phyloP scores from a whole-genome alignment of 2,329 filamentous ascomycete species.

The Cyphellophora attinorum region DNA sequence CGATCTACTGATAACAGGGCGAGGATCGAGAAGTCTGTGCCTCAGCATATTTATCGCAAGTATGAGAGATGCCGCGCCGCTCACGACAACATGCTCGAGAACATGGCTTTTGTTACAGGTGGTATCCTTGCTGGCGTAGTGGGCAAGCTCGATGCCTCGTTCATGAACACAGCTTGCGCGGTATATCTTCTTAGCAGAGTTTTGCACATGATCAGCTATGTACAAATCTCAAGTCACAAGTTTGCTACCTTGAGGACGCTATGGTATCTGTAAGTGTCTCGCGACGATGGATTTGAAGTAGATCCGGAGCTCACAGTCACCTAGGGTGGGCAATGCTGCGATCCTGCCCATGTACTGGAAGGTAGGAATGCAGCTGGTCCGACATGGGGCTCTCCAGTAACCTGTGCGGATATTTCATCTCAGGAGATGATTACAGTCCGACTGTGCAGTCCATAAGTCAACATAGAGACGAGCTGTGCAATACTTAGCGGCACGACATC shows the following conservation, averaged over 20 bases:
- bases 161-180: background rate
- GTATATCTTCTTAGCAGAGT: background rate
- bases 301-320: too few relatives aligned
- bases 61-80: slow-evolving; percentile 2
- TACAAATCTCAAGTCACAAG: background rate
- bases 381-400: background rate
- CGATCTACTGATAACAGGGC: background rate
- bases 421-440: too few relatives aligned
- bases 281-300: too few relatives aligned
- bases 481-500: too few relatives aligned
- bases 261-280: background rate
- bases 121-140: background rate
- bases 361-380: background rate
- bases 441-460: too few relatives aligned
- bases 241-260: background rate
- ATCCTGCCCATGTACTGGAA: background rate
- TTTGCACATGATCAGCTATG: background rate
- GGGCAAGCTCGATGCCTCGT: background rate
- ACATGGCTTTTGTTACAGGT: slow-evolving; percentile 2
- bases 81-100: slow-evolving; percentile 2
- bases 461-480: too few relatives aligned
- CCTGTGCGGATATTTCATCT: too few relatives aligned
- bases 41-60: background rate
- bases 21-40: background rate
- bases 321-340: background rate